Conservation (phyloP, 768 basidiomycete genomes). For the Trametopsis cervina region DNA sequence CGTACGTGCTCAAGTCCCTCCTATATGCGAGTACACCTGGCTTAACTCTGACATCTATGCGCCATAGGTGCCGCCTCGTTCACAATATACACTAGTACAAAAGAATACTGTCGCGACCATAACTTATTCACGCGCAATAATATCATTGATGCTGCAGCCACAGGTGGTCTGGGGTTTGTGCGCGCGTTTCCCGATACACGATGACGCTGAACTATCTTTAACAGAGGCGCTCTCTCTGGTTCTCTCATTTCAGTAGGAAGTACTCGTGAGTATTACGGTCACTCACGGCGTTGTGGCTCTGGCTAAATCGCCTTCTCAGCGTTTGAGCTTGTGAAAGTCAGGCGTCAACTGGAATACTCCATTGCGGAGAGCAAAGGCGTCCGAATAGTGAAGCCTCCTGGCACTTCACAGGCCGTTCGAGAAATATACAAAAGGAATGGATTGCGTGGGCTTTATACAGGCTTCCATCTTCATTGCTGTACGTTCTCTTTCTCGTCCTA, state of each 20-base stretch:
- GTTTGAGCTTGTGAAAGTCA: constrained; percentile 94
- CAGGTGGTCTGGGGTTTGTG: constrained; percentile 56
- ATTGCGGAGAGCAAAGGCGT: constrained; percentile 79
- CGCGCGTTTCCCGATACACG: background rate
- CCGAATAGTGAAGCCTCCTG: constrained; percentile 67
- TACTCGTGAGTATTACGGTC: constrained; percentile 57
- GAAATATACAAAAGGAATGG: constrained; percentile 69
- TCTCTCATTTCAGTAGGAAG: constrained; percentile 85
- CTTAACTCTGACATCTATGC: too few species aligned
- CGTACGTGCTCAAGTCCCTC: constrained; percentile 70
- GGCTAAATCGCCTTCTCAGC: constrained; percentile 33
- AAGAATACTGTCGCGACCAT: constrained; percentile 60
- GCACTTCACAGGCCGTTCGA: constrained; percentile 68
- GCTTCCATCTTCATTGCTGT: constrained; percentile 67
- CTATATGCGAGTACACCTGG: too few species aligned
- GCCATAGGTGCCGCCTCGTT: constrained; percentile 81
- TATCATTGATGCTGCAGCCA: constrained; percentile 63
- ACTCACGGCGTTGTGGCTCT: constrained; percentile 12
- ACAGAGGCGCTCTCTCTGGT: constrained; percentile 77
- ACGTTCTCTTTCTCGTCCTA: constrained; percentile 1
- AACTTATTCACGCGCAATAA: constrained; percentile 51
- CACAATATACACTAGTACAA: constrained; percentile 83
- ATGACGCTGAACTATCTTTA: constrained; percentile 1
- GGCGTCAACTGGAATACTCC: constrained; percentile 86
- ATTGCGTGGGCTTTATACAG: constrained; percentile 66